Conservation (phyloP, 2,329 filamentous ascomycete species). For the Sphaerulina vaccinii region DNA sequence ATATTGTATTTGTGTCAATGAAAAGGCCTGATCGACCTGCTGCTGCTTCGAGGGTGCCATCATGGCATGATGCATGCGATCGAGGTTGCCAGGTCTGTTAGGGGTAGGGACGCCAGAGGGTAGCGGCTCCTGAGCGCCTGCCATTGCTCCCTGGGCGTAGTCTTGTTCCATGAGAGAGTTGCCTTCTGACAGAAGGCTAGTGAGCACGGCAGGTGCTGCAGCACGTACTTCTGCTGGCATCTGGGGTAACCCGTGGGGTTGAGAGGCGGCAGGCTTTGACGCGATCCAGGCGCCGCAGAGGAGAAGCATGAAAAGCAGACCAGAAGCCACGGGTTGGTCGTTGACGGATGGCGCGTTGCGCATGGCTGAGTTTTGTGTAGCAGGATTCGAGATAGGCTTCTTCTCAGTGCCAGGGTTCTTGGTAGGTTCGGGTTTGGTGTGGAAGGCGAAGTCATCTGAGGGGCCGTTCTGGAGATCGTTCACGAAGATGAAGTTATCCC, state of each 20-base stretch:
- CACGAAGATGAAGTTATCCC: slow-evolving; percentile 79
- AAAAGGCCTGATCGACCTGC: slow-evolving; percentile 83
- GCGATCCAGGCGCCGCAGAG: slow-evolving; percentile 95
- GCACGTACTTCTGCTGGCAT: slow-evolving; percentile 79
- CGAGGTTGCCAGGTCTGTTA: slow-evolving; percentile 32
- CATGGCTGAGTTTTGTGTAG: slow-evolving; percentile 37
- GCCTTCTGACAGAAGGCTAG: slow-evolving; percentile 58
- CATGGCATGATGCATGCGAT: slow-evolving; percentile 47
- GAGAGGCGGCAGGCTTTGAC: slow-evolving; percentile 72
- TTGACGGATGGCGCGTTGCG: slow-evolving; percentile 37
- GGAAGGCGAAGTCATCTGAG: slow-evolving; percentile 57
- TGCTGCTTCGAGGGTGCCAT: slow-evolving; percentile 72
- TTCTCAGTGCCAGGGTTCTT: slow-evolving; percentile 27
- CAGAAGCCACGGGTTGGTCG: slow-evolving; percentile 68
- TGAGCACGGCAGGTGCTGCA: slow-evolving; percentile 72
- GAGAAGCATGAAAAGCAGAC: slow-evolving; percentile 90
- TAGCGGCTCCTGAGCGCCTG: slow-evolving; percentile 26
- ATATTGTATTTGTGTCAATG: slow-evolving; percentile 82
- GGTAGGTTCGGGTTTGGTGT: slow-evolving; percentile 36
- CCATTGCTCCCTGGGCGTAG: slow-evolving; percentile 7
- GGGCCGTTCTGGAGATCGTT: slow-evolving; percentile 45
- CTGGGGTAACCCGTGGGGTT: slow-evolving; percentile 68
- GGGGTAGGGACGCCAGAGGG: slow-evolving; percentile 22
- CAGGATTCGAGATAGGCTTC: slow-evolving; percentile 17
- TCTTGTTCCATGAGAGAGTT: slow-evolving; percentile 11